phyloP scores from a whole-genome alignment of 495 filamentous ascomycete species.

The Neurospora sp. region DNA sequence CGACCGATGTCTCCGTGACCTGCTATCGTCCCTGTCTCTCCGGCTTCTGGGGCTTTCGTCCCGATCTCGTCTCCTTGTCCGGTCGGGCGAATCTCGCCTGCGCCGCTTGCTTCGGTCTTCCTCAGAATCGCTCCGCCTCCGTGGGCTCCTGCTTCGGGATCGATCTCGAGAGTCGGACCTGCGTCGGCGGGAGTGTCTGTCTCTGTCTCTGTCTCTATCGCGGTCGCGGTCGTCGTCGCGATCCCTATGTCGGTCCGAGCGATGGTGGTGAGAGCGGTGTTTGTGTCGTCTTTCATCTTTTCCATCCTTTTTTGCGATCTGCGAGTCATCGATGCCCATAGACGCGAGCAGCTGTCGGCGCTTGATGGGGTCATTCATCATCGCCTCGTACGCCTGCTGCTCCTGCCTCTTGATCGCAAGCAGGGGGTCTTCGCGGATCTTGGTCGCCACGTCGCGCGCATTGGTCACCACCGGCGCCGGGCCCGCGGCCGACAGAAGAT shows the following conservation, averaged over 20 bases:
- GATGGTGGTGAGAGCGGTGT: slow-evolving; percentile 38
- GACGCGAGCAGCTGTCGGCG: slow-evolving; percentile 57
- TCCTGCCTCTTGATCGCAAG: slow-evolving; percentile 87
- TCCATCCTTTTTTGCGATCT: slow-evolving; percentile 22
- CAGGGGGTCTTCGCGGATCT: slow-evolving; percentile 83
- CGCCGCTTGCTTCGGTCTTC: slow-evolving; percentile 22
- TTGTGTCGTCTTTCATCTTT: slow-evolving; percentile 41
- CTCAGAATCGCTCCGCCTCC: slow-evolving; percentile 19
- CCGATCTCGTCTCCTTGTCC: slow-evolving; percentile 6
- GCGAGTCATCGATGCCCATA: slow-evolving; percentile 41
- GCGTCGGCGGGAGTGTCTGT: slow-evolving; percentile 25
- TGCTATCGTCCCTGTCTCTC: slow-evolving; percentile 2
- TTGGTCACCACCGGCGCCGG: slow-evolving; percentile 48
- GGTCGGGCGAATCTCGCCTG: slow-evolving; percentile 23
- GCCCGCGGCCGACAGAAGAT: slow-evolving; percentile 40
- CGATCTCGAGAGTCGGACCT: slow-evolving; percentile 31
- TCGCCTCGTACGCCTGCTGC: slow-evolving; percentile 78
- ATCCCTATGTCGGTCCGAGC: slow-evolving; percentile 28
- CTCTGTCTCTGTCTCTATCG: slow-evolving; percentile 10
- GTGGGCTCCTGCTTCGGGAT: slow-evolving; percentile 15
- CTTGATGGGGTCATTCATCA: slow-evolving; percentile 75
- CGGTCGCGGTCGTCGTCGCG: neutral
- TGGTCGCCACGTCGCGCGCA: slow-evolving; percentile 64
- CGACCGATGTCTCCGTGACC: neutral
- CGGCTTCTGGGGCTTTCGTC: neutral